Evolutionary conservation across 148 eudicot genomes (phyloP).

Genomic region (Arctostaphylos glauca): DNA sequence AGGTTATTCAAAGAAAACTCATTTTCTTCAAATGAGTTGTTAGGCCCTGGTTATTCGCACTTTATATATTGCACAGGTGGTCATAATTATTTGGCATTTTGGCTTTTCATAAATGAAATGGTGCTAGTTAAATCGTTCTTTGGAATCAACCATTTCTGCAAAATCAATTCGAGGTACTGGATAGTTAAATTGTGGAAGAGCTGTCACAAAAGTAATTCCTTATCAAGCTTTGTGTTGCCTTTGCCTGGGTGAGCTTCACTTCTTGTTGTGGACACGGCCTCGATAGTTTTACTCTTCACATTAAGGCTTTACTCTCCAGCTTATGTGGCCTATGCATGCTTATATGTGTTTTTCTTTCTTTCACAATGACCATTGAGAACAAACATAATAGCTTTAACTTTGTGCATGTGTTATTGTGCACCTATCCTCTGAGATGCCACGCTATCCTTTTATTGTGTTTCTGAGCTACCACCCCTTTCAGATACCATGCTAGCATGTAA

Average conservation of each 20-base stretch:
- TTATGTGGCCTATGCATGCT: background rate
- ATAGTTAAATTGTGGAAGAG: background rate
- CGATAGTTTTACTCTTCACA: background rate
- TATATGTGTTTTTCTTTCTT: background rate
- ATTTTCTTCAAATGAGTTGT: background rate
- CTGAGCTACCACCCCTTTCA: background rate
- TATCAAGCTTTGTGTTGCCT: background rate
- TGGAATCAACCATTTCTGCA: background rate
- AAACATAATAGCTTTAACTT: background rate
- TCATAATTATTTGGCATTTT: background rate
- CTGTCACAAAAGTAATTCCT: background rate
- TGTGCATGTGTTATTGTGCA: background rate
- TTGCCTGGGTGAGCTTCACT: conserved; percentile 4
- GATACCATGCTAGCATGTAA: background rate
- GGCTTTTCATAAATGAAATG: background rate
- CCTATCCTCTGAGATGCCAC: background rate
- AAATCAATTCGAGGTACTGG: background rate
- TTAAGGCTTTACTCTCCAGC: background rate
- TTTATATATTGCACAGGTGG: background rate
- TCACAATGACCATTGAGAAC: background rate
- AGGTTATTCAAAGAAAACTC: background rate
- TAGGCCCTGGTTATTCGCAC: background rate
- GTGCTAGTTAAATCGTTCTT: background rate
- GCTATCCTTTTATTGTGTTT: background rate
- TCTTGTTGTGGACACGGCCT: background rate